Evolutionary conservation across 352 stramenopile genomes (phyloP).

Genomic region (Pythium chondricola): DNA sequence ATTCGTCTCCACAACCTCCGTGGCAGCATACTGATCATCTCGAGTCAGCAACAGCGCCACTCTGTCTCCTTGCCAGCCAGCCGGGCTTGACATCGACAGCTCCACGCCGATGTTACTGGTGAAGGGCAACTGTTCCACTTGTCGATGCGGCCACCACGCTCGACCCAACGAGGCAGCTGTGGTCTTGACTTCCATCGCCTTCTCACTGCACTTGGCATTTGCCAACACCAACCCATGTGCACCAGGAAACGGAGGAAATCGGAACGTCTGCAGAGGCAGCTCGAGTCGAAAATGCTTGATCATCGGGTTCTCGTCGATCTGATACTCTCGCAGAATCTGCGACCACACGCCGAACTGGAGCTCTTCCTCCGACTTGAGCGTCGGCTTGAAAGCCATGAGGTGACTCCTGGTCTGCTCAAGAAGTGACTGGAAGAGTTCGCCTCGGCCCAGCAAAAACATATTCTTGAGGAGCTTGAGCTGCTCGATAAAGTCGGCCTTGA

Average conservation of each 20-base stretch:
- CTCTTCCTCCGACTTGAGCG: constrained; percentile 48
- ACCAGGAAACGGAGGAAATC: constrained; percentile 29
- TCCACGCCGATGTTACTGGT: constrained; percentile 4
- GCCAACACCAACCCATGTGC: constrained; percentile 2
- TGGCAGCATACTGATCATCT: neutral
- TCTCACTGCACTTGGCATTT: neutral
- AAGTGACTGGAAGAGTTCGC: constrained; percentile 70
- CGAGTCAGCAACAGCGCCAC: constrained; percentile 5
- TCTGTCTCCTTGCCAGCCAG: constrained; percentile 1
- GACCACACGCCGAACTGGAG: constrained; percentile 60
- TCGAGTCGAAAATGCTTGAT: constrained; percentile 25
- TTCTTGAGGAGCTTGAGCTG: constrained; percentile 52
- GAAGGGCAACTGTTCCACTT: constrained; percentile 14
- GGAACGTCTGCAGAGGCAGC: constrained; percentile 51
- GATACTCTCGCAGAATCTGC: constrained; percentile 43
- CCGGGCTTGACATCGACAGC: neutral
- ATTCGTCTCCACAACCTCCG: neutral
- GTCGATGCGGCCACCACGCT: constrained; percentile 12
- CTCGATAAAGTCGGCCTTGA: constrained; percentile 54
- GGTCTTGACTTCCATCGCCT: constrained; percentile 3
- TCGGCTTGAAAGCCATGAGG: constrained; percentile 47
- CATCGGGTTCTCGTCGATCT: constrained; percentile 34
- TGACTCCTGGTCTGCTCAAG: constrained; percentile 48
- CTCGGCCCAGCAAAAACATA: constrained; percentile 60
- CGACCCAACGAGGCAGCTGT: neutral